Conservation (phyloP, 768 basidiomycete species). For the Hortiboletus campestris region DNA sequence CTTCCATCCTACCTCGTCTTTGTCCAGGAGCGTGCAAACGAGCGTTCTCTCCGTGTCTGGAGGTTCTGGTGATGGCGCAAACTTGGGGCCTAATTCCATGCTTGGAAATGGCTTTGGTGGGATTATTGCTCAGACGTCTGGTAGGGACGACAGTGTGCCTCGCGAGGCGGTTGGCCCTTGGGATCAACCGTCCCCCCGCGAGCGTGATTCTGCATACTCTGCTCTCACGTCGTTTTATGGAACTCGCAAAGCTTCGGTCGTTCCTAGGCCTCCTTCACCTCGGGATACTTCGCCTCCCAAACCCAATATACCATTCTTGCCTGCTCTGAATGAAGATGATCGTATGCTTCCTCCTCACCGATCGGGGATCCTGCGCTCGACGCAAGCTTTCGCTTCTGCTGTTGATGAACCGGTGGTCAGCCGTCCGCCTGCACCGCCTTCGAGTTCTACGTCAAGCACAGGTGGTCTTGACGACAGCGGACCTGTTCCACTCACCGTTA, state of each 20-base stretch:
- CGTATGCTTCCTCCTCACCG: conserved; percentile 35
- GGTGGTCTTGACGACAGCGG: conserved; percentile 39
- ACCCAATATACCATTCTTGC: conserved; percentile 20
- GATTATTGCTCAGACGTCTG: conserved; percentile 25
- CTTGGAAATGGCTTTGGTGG: conserved; percentile 24
- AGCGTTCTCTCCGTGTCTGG: conserved; percentile 21
- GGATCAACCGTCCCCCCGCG: conserved; percentile 33
- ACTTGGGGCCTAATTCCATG: conserved; percentile 17
- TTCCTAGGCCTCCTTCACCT: conserved; percentile 28
- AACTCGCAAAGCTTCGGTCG: conserved; percentile 21
- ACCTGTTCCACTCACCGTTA: conserved; percentile 41
- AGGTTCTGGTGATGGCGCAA: conserved; percentile 15
- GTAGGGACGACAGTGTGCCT: conserved; percentile 23
- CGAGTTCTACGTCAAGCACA: conserved; percentile 41
- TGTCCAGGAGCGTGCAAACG: conserved; percentile 27
- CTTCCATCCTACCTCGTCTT: conserved; percentile 60
- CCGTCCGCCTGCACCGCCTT: conserved; percentile 36
- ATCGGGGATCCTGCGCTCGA: conserved; percentile 26
- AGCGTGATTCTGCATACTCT: conserved; percentile 28
- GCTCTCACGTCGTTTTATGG: conserved; percentile 29
- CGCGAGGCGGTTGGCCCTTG: conserved; percentile 32
- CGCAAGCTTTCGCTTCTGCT: conserved; percentile 22
- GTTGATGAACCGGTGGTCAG: conserved; percentile 26
- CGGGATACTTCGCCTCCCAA: conserved; percentile 29
- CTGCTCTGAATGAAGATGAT: conserved; percentile 27